Percentiles rank a stretch among this genome's conserved stretches.
Conservation (phyloP, 495 filamentous ascomycete genomes). For the Tuber aestivum region DNA sequence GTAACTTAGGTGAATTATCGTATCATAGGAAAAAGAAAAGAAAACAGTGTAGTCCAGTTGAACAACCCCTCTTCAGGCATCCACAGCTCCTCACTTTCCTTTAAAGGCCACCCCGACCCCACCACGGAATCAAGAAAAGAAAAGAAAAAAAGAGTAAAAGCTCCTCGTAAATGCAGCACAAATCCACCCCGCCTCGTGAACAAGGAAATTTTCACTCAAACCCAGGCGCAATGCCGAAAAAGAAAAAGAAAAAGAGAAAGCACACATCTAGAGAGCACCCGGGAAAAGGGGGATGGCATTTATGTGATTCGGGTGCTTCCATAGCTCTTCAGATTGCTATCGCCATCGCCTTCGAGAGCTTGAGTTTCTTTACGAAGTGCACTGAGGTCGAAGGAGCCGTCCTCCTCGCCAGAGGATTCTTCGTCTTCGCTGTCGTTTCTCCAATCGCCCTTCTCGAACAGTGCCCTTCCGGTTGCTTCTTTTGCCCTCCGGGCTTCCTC, state of each 20-base stretch:
- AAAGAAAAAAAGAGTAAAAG: conserved; percentile 31
- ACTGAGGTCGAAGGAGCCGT: conserved; percentile 69
- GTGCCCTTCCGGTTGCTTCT: conserved; percentile 85
- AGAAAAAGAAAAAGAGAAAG: conserved; percentile 36
- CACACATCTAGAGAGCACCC: conserved; percentile 28
- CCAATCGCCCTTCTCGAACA: conserved; percentile 98
- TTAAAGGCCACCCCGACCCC: background rate
- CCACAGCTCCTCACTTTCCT: background rate
- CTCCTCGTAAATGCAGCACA: conserved; percentile 16
- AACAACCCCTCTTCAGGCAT: background rate
- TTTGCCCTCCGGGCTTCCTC: conserved; percentile 80
- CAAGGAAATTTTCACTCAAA: conserved; percentile 1
- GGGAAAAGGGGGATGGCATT: conserved; percentile 22
- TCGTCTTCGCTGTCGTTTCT: conserved; percentile 60
- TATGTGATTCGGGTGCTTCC: conserved; percentile 22
- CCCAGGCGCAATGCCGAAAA: conserved; percentile 22
- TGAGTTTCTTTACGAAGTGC: conserved; percentile 67
- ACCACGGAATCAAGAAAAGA: background rate
- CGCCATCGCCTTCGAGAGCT: conserved; percentile 49
- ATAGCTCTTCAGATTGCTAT: conserved; percentile 33
- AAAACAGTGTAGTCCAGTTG: background rate
- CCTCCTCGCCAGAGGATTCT: conserved; percentile 54
- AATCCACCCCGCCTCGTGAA: conserved; percentile 5
- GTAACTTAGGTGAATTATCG: background rate
- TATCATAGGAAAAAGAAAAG: background rate